Percentiles rank a stretch among this genome's conserved stretches.
phyloP scores from a whole-genome alignment of 192 early-diverging fungal genomes.

The Haplosporangium gracile region DNA sequence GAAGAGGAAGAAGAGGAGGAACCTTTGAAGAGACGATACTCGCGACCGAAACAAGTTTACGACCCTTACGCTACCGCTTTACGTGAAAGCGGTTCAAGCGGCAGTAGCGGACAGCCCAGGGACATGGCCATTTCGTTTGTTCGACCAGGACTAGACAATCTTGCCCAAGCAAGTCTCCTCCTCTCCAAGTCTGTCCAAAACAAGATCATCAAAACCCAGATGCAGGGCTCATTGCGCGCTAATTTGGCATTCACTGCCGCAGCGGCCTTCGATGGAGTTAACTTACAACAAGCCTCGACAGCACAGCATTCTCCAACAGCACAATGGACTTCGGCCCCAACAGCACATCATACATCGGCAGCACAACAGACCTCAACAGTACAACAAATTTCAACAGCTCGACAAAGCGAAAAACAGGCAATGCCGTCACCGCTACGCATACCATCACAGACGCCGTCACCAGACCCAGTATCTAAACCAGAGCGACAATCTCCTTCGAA shows the following conservation, averaged over 20 bases:
- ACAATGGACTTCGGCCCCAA: not conserved
- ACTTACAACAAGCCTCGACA: not conserved
- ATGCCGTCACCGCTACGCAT: no score
- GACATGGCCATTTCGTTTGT: not conserved
- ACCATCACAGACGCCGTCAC: not conserved
- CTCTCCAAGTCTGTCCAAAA: not conserved
- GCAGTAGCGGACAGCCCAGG: not conserved
- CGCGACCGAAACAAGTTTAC: not conserved
- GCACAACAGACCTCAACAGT: not conserved
- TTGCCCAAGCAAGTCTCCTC: not conserved
- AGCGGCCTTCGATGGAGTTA: not conserved
- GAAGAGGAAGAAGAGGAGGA: conserved; percentile 8
- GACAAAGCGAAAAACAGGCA: no score
- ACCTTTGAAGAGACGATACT: not conserved
- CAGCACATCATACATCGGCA: not conserved
- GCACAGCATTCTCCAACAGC: not conserved
- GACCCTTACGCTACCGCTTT: not conserved
- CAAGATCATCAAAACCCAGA: not conserved
- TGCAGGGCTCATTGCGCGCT: not conserved
- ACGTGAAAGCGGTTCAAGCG: not conserved
- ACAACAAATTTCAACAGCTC: not conserved
- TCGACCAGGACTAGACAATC: not conserved
- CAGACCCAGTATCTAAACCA: not conserved
- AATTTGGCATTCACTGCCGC: not conserved
- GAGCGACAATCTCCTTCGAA: not conserved